Evolutionary conservation across 2,329 filamentous ascomycete species (phyloP), one percentile per base, ranked within the genome.

Genomic region (Orbilia brochopaga): DNA sequence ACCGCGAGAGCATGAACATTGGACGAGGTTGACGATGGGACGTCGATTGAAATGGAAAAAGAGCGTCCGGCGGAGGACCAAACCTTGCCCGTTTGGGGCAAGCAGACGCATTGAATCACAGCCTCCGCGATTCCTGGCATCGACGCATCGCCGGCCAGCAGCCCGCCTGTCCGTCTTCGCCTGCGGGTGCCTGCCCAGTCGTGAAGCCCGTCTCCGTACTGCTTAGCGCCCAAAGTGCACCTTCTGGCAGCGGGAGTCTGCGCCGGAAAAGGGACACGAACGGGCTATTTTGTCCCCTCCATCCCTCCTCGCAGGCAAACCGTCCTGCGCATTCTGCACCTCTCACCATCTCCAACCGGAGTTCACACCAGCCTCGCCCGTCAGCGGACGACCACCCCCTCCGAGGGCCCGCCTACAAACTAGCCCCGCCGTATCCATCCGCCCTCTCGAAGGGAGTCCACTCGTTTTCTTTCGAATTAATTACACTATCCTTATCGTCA

Each of bases 401-500:
- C 40, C 32, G 32, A 44, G 40, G 17, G 13, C 56, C 63, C n/a
- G 40, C 54, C 32, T 37, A 13, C 19, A 58, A 27, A n/a, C n/a
- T 19, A 13, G 7, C 11, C 17, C 21, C 51, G 54, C 27, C 40
- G 13, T 52, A 21, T 65, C 55, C 30, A 50, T 72, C 51, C 60
- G 64, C 67, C 67, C 67, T 64, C 67, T 72, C 23, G 60, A 65
- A 57, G 67, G 59, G 60, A 56, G 37, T 51, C 23, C 60, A 60
- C 63, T 72, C 55, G 53, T 37, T 69, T 58, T 17, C 13, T 46
- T 11, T 54, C 30, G 42, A 48, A 51, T 35, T 21, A 35, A 48
- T 52, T 8, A 30, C 35, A 48, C 19, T 44, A 4, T 44, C 17
- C n/a, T 10, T 19, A 44, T 17, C 40, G 13, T 15, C 40, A 17